phyloP scores from a whole-genome alignment of 2,329 filamentous ascomycete species.

The Byssothecium circinans region DNA sequence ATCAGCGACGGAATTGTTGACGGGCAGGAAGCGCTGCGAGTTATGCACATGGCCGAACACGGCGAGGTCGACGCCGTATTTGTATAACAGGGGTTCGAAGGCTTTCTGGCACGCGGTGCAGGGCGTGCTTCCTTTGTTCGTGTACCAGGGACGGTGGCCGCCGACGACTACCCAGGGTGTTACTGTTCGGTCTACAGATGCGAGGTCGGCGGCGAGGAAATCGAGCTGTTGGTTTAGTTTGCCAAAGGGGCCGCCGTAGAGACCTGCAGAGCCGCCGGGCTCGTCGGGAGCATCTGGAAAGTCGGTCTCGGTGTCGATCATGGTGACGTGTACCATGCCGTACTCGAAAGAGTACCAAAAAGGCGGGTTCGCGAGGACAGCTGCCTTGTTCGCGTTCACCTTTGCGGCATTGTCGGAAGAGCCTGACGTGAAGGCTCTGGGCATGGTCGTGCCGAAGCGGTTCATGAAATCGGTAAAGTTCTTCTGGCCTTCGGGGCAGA shows the following conservation, averaged over 20 bases:
- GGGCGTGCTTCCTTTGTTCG: conserved; percentile 24
- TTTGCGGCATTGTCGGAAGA: conserved; percentile 49
- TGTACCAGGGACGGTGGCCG: conserved; percentile 49
- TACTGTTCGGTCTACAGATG: conserved; percentile 57
- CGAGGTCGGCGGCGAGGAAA: conserved; percentile 59
- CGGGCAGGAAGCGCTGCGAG: conserved; percentile 55
- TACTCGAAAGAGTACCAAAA: conserved; percentile 66
- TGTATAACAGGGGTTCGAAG: conserved; percentile 58
- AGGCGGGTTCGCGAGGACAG: conserved; percentile 51
- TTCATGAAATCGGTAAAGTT: conserved; percentile 59
- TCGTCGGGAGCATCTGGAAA: conserved; percentile 55
- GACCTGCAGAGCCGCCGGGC: conserved; percentile 43
- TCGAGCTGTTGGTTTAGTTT: conserved; percentile 53
- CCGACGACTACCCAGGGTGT: conserved; percentile 58
- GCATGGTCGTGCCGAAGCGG: conserved; percentile 51
- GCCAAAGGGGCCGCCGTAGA: conserved; percentile 57
- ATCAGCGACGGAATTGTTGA: conserved; percentile 36
- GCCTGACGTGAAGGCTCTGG: conserved; percentile 56
- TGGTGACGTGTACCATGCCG: conserved; percentile 58
- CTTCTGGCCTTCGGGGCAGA: conserved; percentile 57
- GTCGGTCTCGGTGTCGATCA: conserved; percentile 62
- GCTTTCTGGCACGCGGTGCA: conserved; percentile 55
- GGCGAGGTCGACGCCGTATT: conserved; percentile 60
- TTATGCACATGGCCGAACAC: conserved; percentile 63
- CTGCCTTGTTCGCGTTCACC: conserved; percentile 51